Conservation (phyloP, 176 grass and related monocot species). For the Avena eriantha region DNA sequence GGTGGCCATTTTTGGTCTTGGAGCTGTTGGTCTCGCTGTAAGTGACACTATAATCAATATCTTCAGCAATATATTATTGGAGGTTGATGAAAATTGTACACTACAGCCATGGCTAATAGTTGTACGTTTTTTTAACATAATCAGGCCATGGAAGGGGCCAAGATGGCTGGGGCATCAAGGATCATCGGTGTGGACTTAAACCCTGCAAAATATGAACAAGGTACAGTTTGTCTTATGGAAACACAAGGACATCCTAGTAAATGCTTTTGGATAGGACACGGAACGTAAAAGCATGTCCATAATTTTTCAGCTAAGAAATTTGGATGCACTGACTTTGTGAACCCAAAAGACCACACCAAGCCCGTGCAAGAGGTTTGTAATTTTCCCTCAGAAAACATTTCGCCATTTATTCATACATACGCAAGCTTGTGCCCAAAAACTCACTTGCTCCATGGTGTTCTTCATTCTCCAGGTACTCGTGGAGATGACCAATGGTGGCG, state of each 20-base stretch:
- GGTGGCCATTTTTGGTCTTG: constrained; percentile 76
- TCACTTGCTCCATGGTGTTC: not conserved
- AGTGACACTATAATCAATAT: constrained; percentile 15
- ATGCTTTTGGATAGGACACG: not conserved
- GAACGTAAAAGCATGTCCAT: not conserved
- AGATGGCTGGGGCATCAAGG: constrained; percentile 69
- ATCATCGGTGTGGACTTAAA: constrained; percentile 89
- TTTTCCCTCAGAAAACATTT: not conserved
- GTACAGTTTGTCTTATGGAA: constrained; percentile 18
- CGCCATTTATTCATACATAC: not conserved
- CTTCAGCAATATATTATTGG: not conserved
- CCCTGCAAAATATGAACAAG: constrained; percentile 71
- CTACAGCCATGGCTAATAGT: not conserved
- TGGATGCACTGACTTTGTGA: constrained; percentile 82
- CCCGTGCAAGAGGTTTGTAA: constrained; percentile 74
- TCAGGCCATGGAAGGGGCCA: constrained; percentile 86
- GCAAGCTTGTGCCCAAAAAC: not conserved
- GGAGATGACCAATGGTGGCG: constrained; percentile 83
- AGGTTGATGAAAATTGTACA: not conserved
- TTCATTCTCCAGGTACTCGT: constrained; percentile 59
- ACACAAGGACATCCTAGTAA: not conserved
- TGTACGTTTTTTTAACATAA: not conserved
- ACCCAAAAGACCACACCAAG: constrained; percentile 67
- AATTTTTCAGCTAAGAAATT: constrained; percentile 72
- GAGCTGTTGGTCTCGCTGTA: constrained; percentile 83